A percentile compares a stretch with the other conserved stretches of the same genome.
Conservation (phyloP, 257 asterid genomes). For the Solanum lycopersicoides region DNA sequence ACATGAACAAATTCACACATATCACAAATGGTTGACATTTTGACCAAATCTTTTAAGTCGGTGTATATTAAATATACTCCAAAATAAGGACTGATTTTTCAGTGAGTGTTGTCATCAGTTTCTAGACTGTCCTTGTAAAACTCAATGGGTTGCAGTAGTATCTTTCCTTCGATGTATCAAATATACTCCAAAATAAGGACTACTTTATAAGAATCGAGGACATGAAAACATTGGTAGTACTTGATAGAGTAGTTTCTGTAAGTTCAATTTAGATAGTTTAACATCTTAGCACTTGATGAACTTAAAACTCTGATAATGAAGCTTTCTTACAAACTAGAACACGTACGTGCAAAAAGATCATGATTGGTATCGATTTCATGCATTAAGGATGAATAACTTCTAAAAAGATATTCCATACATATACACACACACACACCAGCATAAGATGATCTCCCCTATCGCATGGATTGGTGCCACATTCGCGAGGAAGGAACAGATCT, state of each 20-base stretch:
- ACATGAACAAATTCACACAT: background rate
- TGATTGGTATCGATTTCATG: background rate
- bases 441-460: background rate
- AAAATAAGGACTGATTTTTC: background rate
- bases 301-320: background rate
- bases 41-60: background rate
- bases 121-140: background rate
- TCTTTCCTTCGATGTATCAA: background rate
- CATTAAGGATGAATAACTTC: background rate
- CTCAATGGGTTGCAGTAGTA: background rate
- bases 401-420: background rate
- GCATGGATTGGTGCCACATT: background rate
- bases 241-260: background rate
- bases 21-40: background rate
- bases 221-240: background rate
- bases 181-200: background rate
- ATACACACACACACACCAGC: background rate
- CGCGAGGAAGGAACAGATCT: background rate
- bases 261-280: background rate
- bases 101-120: background rate
- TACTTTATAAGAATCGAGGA: background rate
- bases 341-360: background rate
- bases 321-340: background rate
- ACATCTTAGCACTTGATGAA: background rate
- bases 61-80: background rate